Evolutionary conservation across 2,329 filamentous ascomycete genomes (phyloP).

Genomic region (Claviceps pazoutovae): DNA sequence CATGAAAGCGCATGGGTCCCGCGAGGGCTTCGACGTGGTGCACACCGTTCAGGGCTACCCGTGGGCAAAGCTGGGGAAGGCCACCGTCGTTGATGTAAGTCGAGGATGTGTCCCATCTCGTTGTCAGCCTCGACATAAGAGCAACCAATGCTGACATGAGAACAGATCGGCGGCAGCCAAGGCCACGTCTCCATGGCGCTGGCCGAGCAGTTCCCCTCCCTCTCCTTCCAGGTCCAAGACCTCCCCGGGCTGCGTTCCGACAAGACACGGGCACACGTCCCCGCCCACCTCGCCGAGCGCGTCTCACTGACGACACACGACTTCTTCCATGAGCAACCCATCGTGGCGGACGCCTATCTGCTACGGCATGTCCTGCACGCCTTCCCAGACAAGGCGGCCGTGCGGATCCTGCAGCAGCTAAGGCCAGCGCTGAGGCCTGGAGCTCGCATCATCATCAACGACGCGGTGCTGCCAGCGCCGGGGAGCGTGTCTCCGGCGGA

Average conservation of each 20-base stretch:
- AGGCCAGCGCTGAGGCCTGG: slow-evolving; percentile 36
- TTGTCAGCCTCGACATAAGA: too few species aligned
- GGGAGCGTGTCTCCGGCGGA: slow-evolving; percentile 19
- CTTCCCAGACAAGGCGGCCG: slow-evolving; percentile 33
- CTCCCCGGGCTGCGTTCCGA: slow-evolving; percentile 26
- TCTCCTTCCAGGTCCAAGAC: slow-evolving; percentile 36
- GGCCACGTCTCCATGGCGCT: slow-evolving; percentile 13
- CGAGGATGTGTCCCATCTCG: too few species aligned
- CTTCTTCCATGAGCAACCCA: slow-evolving; percentile 37
- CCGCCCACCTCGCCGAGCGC: slow-evolving; percentile 17
- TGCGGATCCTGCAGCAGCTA: slow-evolving; percentile 29
- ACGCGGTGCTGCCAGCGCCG: slow-evolving; percentile 21
- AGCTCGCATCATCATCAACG: slow-evolving; percentile 25
- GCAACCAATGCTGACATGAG: too few species aligned
- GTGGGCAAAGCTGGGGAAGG: slow-evolving; percentile 13
- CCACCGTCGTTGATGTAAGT: slow-evolving; percentile 15
- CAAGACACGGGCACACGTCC: slow-evolving; percentile 17
- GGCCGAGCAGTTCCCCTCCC: slow-evolving; percentile 11
- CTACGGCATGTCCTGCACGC: slow-evolving; percentile 43
- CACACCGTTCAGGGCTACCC: slow-evolving; percentile 11
- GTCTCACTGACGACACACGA: slow-evolving; percentile 32
- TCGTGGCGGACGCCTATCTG: slow-evolving; percentile 37
- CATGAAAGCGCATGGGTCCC: slow-evolving; percentile 16
- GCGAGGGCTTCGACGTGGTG: slow-evolving; percentile 12
- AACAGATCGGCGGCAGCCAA: slow-evolving; percentile 14